phyloP scores from a whole-genome alignment of 345 rosid genomes.

The Boechera stricta region DNA sequence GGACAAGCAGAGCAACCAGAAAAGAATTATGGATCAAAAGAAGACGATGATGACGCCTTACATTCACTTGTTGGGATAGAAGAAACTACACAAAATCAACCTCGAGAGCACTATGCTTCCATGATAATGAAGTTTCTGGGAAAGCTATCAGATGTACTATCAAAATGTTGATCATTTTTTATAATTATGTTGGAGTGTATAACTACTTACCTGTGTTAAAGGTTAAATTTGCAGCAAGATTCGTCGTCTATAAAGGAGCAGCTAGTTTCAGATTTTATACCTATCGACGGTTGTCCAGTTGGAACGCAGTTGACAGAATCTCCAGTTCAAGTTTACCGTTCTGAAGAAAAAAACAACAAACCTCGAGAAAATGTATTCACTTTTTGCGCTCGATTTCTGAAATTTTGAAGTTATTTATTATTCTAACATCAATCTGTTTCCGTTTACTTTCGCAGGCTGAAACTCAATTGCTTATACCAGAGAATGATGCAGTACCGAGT shows the following conservation, averaged over 20 bases:
- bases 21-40: slow-evolving; percentile 62
- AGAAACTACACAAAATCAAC: slow-evolving; percentile 53
- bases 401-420: slow-evolving; percentile 32
- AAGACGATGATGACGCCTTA: slow-evolving; percentile 61
- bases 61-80: slow-evolving; percentile 57
- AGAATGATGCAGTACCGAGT: slow-evolving; percentile 45
- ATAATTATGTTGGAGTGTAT: slow-evolving; percentile 21
- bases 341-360: slow-evolving; percentile 44
- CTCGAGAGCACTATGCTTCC: slow-evolving; percentile 58
- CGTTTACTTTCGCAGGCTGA: slow-evolving; percentile 47
- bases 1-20: slow-evolving; percentile 32
- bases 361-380: slow-evolving; percentile 37
- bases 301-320: slow-evolving; percentile 59
- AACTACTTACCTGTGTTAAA: slow-evolving; percentile 30
- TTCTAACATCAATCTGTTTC: background rate
- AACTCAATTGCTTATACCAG: slow-evolving; percentile 46
- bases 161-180: background rate
- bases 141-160: slow-evolving; percentile 58
- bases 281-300: slow-evolving; percentile 65
- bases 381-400: background rate
- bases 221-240: slow-evolving; percentile 50
- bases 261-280: slow-evolving; percentile 63
- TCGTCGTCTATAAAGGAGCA: slow-evolving; percentile 50
- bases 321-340: slow-evolving; percentile 45
- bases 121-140: slow-evolving; percentile 61